A percentile compares a stretch with the other conserved stretches of the same genome.
phyloP scores from a whole-genome alignment of 1,139 yeast genomes.

The Taphrina populina region DNA sequence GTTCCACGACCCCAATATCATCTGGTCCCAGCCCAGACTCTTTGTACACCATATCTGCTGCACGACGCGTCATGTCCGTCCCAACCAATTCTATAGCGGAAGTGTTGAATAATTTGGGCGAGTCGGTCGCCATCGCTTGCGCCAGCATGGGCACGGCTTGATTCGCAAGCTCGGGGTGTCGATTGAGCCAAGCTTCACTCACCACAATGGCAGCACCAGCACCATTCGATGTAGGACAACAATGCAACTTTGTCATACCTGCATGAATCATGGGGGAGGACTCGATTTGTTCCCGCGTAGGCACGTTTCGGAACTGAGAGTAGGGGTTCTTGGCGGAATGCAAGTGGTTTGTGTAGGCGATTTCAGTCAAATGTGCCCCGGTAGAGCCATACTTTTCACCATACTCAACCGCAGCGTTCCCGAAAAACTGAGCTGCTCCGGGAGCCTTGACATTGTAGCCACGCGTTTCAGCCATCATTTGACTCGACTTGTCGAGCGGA shows the following conservation, averaged over 20 bases:
- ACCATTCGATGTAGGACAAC: conserved; percentile 58
- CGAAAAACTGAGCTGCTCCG: conserved; percentile 43
- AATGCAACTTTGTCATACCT: conserved; percentile 42
- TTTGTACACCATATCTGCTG: conserved; percentile 39
- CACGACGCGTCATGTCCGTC: conserved; percentile 41
- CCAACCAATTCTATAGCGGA: conserved; percentile 43
- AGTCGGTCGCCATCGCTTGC: conserved; percentile 42
- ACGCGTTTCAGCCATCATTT: conserved; percentile 39
- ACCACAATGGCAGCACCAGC: conserved; percentile 80
- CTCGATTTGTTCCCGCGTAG: conserved; percentile 43
- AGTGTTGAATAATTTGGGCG: conserved; percentile 40
- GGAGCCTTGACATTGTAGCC: conserved; percentile 40
- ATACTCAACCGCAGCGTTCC: conserved; percentile 44
- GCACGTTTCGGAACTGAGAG: conserved; percentile 43
- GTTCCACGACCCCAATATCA: conserved; percentile 43
- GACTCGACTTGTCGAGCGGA: conserved; percentile 41
- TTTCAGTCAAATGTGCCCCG: conserved; percentile 41
- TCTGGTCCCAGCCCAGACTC: conserved; percentile 41
- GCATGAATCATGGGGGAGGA: conserved; percentile 42
- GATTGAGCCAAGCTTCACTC: conserved; percentile 68
- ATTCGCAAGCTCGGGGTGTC: conserved; percentile 41
- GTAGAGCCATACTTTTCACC: conserved; percentile 40
- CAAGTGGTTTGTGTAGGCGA: conserved; percentile 43
- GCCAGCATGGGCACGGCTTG: conserved; percentile 44
- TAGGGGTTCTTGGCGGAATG: conserved; percentile 44